Evolutionary conservation across 176 grass and related monocot species (phyloP).

Genomic region (Raddia distichophylla): DNA sequence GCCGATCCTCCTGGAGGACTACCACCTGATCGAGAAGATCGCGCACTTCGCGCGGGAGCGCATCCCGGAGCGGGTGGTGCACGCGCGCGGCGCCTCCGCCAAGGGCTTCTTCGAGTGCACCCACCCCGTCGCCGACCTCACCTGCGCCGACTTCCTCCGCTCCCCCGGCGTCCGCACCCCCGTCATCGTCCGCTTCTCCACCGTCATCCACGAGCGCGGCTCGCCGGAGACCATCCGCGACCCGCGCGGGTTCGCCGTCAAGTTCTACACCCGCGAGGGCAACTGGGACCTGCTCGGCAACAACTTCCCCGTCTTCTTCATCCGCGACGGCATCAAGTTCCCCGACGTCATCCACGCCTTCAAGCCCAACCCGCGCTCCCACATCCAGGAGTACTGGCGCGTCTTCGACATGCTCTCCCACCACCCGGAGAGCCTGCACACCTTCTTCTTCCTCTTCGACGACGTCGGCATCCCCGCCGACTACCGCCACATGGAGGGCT

Average conservation of each 20-base stretch:
- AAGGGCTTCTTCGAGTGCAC: constrained; percentile 97
- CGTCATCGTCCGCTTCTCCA: constrained; percentile 82
- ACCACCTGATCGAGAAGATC: constrained; percentile 81
- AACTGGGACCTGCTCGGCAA: constrained; percentile 90
- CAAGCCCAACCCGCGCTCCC: constrained; percentile 80
- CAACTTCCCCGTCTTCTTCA: constrained; percentile 95
- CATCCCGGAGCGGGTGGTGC: constrained; percentile 90
- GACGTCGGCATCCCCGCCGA: constrained; percentile 77
- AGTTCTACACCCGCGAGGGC: constrained; percentile 89
- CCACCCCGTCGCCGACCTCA: constrained; percentile 60
- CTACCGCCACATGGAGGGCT: constrained; percentile 89
- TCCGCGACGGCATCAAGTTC: constrained; percentile 87
- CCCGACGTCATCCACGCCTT: constrained; percentile 88
- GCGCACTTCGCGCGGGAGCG: constrained; percentile 84
- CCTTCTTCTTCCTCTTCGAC: constrained; percentile 96
- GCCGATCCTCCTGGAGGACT: constrained; percentile 73
- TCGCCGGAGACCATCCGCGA: constrained; percentile 83
- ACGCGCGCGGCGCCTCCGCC: constrained; percentile 75
- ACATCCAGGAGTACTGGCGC: constrained; percentile 84
- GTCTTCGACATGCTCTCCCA: constrained; percentile 78
- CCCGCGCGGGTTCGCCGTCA: constrained; percentile 88
- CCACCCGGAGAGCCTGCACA: constrained; percentile 82
- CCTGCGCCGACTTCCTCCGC: constrained; percentile 85
- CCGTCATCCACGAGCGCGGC: constrained; percentile 86
- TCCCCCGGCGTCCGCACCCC: constrained; percentile 57